phyloP scores from a whole-genome alignment of 2,329 filamentous ascomycete species.

The Colletotrichum falcatum region DNA sequence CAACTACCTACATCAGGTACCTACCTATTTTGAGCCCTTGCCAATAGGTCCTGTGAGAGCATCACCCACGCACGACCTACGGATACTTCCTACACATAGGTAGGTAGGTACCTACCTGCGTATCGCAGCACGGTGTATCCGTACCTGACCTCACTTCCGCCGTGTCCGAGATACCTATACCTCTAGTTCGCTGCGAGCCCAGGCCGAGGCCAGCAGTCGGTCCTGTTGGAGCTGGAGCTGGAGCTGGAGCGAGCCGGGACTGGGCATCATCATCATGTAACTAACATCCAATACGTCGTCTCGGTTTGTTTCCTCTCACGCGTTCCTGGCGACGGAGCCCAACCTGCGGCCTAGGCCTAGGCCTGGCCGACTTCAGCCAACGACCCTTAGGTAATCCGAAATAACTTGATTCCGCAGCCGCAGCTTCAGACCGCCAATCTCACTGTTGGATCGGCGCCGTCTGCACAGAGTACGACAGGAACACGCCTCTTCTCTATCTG shows the following conservation, averaged over 20 bases:
- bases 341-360: constrained; percentile 32
- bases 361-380: constrained; percentile 25
- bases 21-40: constrained; percentile 11
- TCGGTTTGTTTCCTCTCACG: constrained; percentile 21
- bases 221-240: neutral
- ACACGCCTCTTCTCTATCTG: constrained; percentile 1
- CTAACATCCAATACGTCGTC: constrained; percentile 18
- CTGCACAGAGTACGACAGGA: constrained; percentile 1
- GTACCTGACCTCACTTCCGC: constrained; percentile 6
- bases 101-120: too few relatives aligned
- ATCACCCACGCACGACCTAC: constrained; percentile 7
- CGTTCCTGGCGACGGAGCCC: constrained; percentile 37
- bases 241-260: too few relatives aligned
- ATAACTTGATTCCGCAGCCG: constrained; percentile 14
- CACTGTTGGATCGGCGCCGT: neutral
- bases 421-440: constrained; percentile 32
- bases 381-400: constrained; percentile 31
- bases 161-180: constrained; percentile 9
- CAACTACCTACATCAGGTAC: neutral
- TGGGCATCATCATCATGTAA: too few relatives aligned
- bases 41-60: constrained; percentile 11
- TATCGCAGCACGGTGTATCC: too few relatives aligned
- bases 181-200: neutral
- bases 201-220: constrained; percentile 9
- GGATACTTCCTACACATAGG: neutral